Percentiles rank a stretch among this genome's conserved stretches.
phyloP scores from a whole-genome alignment of 2,329 filamentous ascomycete genomes.

The Ophiostoma sp. region DNA sequence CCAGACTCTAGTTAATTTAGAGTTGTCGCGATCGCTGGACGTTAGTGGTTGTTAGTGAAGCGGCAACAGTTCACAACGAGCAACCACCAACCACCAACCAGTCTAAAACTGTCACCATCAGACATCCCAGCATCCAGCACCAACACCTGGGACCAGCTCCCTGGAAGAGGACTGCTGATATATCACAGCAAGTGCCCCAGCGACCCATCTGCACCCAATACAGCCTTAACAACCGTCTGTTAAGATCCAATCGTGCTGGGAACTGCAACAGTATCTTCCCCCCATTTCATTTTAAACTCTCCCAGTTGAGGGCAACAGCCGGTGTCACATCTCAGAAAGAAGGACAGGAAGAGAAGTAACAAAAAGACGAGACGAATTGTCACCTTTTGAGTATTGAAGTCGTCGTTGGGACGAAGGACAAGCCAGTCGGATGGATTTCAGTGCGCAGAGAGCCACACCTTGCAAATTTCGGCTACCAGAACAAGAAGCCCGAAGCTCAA shows the following conservation, averaged over 20 bases:
- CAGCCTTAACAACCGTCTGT: slow-evolving; percentile 1
- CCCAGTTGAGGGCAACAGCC: slow-evolving; percentile 3
- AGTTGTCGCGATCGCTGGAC: not conserved
- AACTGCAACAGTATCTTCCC: not conserved
- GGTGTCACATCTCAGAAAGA: not conserved
- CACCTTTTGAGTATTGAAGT: not conserved
- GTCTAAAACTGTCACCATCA: not conserved
- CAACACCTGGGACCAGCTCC: not conserved
- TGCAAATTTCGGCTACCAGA: not conserved
- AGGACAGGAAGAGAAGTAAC: not conserved
- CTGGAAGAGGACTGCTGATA: not conserved
- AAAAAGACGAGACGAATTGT: not conserved
- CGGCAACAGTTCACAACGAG: not conserved
- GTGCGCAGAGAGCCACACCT: not conserved
- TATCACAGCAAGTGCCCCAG: no score
- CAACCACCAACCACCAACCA: not conserved
- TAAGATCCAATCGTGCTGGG: not conserved
- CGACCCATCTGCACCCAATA: not conserved
- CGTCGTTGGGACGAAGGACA: not conserved
- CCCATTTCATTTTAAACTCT: not conserved
- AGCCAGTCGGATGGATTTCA: not conserved
- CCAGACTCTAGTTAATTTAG: no score
- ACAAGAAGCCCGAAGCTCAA: not conserved
- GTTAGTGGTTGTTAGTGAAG: not conserved
- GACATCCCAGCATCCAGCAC: not conserved